Base-by-base conservation (phyloP, 179 eudicot species). In the Carnegiea gigantea region DNA sequence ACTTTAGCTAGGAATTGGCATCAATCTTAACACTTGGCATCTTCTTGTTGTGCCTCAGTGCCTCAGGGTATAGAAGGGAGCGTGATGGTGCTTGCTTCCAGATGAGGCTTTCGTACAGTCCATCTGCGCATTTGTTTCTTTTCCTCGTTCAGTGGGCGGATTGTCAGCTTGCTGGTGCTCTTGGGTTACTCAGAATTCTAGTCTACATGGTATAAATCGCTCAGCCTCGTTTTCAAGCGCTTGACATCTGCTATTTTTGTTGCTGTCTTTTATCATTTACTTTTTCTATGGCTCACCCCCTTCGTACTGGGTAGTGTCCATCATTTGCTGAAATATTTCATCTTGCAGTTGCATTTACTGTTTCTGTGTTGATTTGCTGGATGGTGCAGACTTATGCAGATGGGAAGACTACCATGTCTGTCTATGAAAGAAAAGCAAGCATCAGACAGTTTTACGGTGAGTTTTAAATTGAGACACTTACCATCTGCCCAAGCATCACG, bases 141-240 rank as follows among this genome's bases (percentile, higher is more conserved):
- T 89, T 82, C 82, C 83, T 89, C 70, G 84, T 87, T 70, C 88
- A 89, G 57, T 89, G 91, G 91, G 73, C 89, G 24, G 86, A 87
- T 60, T 89, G 87, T 81, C 83, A 86, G 59, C 89, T 89, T 80
- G 90, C 89, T 49, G 88, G 87, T 68, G 83, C 90, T 36, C 87
- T 89, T 20, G 90, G 91, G 9, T 79, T 89, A 77, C 87, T 89
- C 46, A 78, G 91, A 78, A 76, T 87, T 79, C 84, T 89, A 17
- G 84, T 87, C 77, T 87, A 76, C 76, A 86, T 73, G 88, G 91
- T 89, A 83, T 67, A n/a, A 77, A 17, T 77, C 5, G 30, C 30
- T 40, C 17, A 24, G 78, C 9, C 30, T 1, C 46, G 54, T 44
- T 36, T 71, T 38, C 6, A 12, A 28, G 20, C 74, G 9, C 51